Conservation (phyloP, 352 stramenopile genomes). For the Phytopythium litorale region DNA sequence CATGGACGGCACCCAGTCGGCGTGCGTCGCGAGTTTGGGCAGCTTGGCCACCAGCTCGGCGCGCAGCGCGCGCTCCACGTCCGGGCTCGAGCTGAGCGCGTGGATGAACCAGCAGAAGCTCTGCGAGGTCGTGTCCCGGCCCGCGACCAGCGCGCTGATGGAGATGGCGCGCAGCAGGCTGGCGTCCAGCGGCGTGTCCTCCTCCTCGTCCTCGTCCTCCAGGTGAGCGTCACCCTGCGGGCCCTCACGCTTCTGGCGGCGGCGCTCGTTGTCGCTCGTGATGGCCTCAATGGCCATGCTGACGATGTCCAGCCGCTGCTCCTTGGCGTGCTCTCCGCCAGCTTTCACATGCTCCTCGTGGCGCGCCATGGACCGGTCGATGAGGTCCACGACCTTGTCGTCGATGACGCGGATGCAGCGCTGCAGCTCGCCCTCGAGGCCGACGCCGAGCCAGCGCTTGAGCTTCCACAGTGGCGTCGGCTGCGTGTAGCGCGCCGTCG, state of each 20-base stretch:
- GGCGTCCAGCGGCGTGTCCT: neutral
- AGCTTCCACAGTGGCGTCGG: constrained; percentile 20
- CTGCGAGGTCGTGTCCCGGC: constrained; percentile 10
- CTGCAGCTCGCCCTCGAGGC: constrained; percentile 26
- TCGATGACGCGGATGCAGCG: constrained; percentile 33
- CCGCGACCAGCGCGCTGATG: constrained; percentile 8
- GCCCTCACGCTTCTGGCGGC: neutral
- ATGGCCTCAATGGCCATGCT: constrained; percentile 10
- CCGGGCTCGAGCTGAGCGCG: constrained; percentile 48
- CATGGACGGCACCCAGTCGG: constrained; percentile 29
- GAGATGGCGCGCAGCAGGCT: constrained; percentile 5
- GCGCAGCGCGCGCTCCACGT: constrained; percentile 32
- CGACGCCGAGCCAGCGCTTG: constrained; percentile 18
- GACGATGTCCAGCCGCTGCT: constrained; percentile 8
- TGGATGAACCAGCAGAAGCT: constrained; percentile 61
- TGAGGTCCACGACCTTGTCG: constrained; percentile 28
- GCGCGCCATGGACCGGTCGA: constrained; percentile 24
- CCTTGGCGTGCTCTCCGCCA: neutral
- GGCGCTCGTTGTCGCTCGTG: constrained; percentile 6
- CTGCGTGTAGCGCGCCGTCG: constrained; percentile 6
- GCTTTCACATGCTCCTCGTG: neutral
- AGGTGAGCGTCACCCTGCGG: neutral
- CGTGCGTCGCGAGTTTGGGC: constrained; percentile 19
- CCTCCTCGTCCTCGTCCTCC: neutral
- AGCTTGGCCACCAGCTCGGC: constrained; percentile 40